phyloP scores from a whole-genome alignment of 352 stramenopile species.

The Phytophthora melonis region DNA sequence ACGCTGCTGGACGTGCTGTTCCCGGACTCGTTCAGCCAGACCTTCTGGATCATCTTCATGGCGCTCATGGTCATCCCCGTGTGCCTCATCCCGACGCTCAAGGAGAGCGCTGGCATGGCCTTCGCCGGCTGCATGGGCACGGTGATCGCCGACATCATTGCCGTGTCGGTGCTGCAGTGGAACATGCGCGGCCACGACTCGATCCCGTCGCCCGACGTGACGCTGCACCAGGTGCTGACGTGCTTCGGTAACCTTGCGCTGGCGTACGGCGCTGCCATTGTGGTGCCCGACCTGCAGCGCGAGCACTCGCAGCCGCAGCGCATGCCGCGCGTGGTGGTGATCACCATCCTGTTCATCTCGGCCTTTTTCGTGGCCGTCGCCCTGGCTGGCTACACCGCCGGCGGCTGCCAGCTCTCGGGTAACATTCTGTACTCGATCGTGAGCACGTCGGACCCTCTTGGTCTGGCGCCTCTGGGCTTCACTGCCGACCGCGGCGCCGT shows the following conservation, averaged over 20 bases:
- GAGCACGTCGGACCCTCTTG: slow-evolving; percentile 32
- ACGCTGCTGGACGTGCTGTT: slow-evolving; percentile 57
- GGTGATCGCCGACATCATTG: slow-evolving; percentile 57
- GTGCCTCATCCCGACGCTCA: slow-evolving; percentile 57
- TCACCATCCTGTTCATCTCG: slow-evolving; percentile 57
- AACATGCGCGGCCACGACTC: slow-evolving; percentile 55
- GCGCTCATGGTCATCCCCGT: slow-evolving; percentile 51
- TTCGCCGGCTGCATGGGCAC: slow-evolving; percentile 59
- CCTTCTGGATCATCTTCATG: slow-evolving; percentile 67
- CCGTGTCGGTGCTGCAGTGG: slow-evolving; percentile 54
- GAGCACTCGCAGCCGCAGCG: no score
- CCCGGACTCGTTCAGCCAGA: slow-evolving; percentile 48
- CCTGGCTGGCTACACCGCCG: slow-evolving; percentile 47
- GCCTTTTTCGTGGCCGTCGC: slow-evolving; percentile 56
- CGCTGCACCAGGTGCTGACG: slow-evolving; percentile 53
- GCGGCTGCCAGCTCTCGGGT: slow-evolving; percentile 62
- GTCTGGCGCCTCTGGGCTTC: slow-evolving; percentile 58
- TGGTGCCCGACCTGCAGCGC: slow-evolving; percentile 66
- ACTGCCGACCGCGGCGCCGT: slow-evolving; percentile 47
- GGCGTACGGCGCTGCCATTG: slow-evolving; percentile 62
- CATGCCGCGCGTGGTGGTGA: no score
- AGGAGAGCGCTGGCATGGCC: slow-evolving; percentile 54
- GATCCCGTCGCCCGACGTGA: slow-evolving; percentile 46
- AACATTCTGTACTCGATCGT: slow-evolving; percentile 70
- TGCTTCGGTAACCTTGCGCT: slow-evolving; percentile 62